Conservation (phyloP, 495 filamentous ascomycete species). For the Tuber melanosporum region DNA sequence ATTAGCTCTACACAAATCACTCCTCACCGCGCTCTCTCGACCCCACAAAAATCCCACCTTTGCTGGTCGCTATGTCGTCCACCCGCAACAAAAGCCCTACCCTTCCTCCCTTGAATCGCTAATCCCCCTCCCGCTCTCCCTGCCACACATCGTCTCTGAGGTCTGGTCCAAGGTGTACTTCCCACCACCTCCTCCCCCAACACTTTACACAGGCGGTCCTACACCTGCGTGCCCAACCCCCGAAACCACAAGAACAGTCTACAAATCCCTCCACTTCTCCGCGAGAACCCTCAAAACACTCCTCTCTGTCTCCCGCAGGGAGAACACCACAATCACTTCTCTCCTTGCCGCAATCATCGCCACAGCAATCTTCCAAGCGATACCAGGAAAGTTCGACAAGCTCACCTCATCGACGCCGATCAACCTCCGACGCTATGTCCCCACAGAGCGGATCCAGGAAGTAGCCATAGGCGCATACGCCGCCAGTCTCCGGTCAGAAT, state of each 20-base stretch:
- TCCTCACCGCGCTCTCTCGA: conserved; percentile 41
- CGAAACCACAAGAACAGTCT: conserved; percentile 41
- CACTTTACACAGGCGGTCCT: conserved; percentile 40
- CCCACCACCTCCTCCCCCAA: conserved; percentile 38
- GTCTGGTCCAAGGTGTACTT: conserved; percentile 29
- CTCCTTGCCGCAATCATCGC: conserved; percentile 43
- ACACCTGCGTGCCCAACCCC: conserved; percentile 33
- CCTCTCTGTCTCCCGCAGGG: conserved; percentile 36
- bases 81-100: conserved; percentile 15
- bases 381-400: conserved; percentile 23
- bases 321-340: conserved; percentile 44
- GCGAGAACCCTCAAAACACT: conserved; percentile 28
- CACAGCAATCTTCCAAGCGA: conserved; percentile 41
- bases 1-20: conserved; percentile 41
- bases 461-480: conserved; percentile 46
- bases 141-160: not conserved
- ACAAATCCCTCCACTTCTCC: conserved; percentile 29
- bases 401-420: conserved; percentile 23
- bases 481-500: conserved; percentile 24
- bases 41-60: conserved; percentile 40
- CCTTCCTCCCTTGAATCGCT: conserved; percentile 10
- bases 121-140: conserved; percentile 10
- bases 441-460: conserved; percentile 39
- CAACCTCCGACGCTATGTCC: conserved; percentile 44
- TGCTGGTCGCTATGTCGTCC: conserved; percentile 10